Evolutionary conservation across 371 early-diverging fungal genomes (phyloP), one percentile per base, ranked within the genome.

Genomic region (Syncephalastrum contaminatum): DNA sequence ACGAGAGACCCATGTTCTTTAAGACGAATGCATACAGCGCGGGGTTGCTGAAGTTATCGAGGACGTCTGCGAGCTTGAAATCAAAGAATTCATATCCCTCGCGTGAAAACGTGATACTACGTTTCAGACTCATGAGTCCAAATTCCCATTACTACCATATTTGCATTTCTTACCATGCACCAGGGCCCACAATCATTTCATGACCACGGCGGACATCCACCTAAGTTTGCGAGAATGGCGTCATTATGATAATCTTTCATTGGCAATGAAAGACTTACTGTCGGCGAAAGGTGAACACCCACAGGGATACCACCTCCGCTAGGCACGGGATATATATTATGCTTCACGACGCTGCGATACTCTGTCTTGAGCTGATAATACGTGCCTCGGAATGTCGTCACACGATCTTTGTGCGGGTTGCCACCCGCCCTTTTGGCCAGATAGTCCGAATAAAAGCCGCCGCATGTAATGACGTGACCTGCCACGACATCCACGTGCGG

Each of bases 301-400:
- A 77, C 77, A 16, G 77, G 74, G 42, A 77, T 77, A 40, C 77
- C 77, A 12, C 74, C 73, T 47, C 72, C 70, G 10, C 70, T 77
- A 15, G 77, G 77, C 2, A 76, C 70, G 36, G 77, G 77, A 43
- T 77, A 77, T 51, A 77, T 68, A 51, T 77, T 77, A 58, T 70
- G 72, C 25, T 64, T 60, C 20, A 74, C 74, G 19, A 72, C 55
- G 19, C 58, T 66, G 36, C 69, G 67, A 40, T 72, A 66, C 51
- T 74, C 69, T 8, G 72, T 61, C 44, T 77, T 77, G 4, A 77
- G 39, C 48, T 77, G 77, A 53, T 77, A 77, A 20, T 77, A 77
- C 3, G 67, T 72, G 18, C 77, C 77, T 44, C 77, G 56, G 58
- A 77, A 77, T 4, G 77, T 73, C 30, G 72, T 70, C 0, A 77